phyloP scores from a whole-genome alignment of 305 asterid genomes.

The Fraxinus dipetala region DNA sequence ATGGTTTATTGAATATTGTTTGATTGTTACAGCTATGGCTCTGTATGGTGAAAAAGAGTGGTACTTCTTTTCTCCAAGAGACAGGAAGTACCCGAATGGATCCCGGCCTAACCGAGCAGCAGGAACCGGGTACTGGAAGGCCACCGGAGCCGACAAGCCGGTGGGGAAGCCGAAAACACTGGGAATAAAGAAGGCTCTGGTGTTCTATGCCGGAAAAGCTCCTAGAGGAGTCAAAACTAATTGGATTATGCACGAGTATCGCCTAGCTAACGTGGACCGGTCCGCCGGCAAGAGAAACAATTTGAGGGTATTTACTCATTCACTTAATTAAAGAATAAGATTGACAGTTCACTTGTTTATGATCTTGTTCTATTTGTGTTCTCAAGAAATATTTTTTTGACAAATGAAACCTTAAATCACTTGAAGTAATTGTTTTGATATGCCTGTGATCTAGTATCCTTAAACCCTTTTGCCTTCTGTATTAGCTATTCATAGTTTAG shows the following conservation, averaged over 20 bases:
- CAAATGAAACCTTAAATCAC: not conserved
- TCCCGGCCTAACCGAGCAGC: conserved; percentile 57
- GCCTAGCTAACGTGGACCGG: conserved; percentile 60
- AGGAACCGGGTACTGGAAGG: conserved; percentile 56
- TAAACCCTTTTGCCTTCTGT: not conserved
- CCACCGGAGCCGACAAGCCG: conserved; percentile 87
- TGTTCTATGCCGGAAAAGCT: conserved; percentile 82
- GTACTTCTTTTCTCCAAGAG: conserved; percentile 62
- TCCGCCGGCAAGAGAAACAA: conserved; percentile 55
- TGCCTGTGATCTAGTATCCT: not conserved
- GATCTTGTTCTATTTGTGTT: not conserved
- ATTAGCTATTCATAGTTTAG: not conserved
- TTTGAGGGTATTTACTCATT: conserved; percentile 41
- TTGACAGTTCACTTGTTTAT: not conserved
- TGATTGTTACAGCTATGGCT: conserved; percentile 53
- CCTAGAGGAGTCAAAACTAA: conserved; percentile 72
- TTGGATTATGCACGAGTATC: conserved; percentile 91
- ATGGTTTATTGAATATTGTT: not conserved
- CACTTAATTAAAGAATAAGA: not conserved
- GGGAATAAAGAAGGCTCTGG: conserved; percentile 75
- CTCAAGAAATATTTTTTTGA: not conserved
- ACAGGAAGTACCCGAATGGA: conserved; percentile 58
- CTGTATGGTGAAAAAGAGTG: conserved; percentile 79
- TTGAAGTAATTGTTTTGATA: not conserved
- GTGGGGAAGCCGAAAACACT: conserved; percentile 53